Conservation (phyloP, 2,329 filamentous ascomycete genomes). For the Monilinia fructicola region DNA sequence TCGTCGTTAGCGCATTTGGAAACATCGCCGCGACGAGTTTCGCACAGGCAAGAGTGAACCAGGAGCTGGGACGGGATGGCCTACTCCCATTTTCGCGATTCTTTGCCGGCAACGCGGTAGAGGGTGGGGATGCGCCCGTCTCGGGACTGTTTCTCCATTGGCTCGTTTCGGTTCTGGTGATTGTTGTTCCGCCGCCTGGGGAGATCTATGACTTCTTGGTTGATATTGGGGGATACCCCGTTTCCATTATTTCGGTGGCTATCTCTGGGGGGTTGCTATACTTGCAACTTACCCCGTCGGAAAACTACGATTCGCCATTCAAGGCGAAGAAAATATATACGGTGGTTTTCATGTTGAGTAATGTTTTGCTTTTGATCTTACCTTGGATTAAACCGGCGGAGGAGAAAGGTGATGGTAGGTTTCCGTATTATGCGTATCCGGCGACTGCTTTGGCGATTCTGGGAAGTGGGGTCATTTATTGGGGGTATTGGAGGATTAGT, state of each 20-base stretch:
- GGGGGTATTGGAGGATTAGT: slow-evolving; percentile 28
- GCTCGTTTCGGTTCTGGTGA: slow-evolving; percentile 58
- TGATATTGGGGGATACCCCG: slow-evolving; percentile 44
- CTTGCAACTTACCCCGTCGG: slow-evolving; percentile 33
- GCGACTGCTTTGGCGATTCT: slow-evolving; percentile 42
- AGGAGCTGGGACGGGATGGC: slow-evolving; percentile 50
- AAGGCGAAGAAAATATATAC: slow-evolving; percentile 39
- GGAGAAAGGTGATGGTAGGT: slow-evolving; percentile 35
- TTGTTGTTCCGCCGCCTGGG: slow-evolving; percentile 50
- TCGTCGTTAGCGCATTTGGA: slow-evolving; percentile 49
- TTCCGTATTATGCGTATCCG: slow-evolving; percentile 41
- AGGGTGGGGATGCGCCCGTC: slow-evolving; percentile 30
- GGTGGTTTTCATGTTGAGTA: slow-evolving; percentile 39
- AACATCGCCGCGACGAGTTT: slow-evolving; percentile 52
- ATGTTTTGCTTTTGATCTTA: slow-evolving; percentile 42
- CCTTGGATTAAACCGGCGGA: slow-evolving; percentile 42
- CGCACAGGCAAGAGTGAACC: slow-evolving; percentile 49
- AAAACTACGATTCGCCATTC: slow-evolving; percentile 35
- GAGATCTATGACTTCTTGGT: slow-evolving; percentile 45
- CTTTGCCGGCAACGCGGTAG: slow-evolving; percentile 33
- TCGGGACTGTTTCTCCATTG: slow-evolving; percentile 57
- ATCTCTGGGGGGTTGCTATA: slow-evolving; percentile 42
- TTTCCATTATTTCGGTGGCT: slow-evolving; percentile 42
- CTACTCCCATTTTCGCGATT: slow-evolving; percentile 46
- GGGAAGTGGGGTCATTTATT: slow-evolving; percentile 41